These are phyloP conservation scores for Moniliophthora roreri DNA, from an alignment of 1,284 basidiomycete genomes.

Conservation along the genomic window DNA sequence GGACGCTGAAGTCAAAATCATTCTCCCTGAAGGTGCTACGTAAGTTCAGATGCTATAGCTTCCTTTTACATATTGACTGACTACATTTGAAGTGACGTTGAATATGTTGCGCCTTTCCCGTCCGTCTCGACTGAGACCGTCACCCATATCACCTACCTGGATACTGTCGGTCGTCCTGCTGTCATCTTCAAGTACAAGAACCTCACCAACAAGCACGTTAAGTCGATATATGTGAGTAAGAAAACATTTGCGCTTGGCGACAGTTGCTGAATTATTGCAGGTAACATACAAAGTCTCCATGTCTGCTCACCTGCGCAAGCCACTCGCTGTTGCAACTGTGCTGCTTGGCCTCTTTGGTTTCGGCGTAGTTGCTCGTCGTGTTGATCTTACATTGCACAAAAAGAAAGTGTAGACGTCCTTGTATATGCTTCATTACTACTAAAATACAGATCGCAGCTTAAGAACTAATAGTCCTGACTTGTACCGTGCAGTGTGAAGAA, in stretches of 20 bases:
- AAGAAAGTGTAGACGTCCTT: conserved; percentile 35
- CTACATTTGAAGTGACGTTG: conserved; percentile 62
- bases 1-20: conserved; percentile 76
- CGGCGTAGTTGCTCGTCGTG: conserved; percentile 58
- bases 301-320: conserved; percentile 81
- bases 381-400: conserved; percentile 65
- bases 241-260: conserved; percentile 9
- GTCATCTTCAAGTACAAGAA: conserved; percentile 74
- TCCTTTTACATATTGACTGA: conserved; percentile 2
- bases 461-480: background rate
- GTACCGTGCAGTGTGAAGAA: conserved; percentile 51
- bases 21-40: conserved; percentile 94
- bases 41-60: conserved; percentile 41
- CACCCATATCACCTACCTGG: conserved; percentile 86
- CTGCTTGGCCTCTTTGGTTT: conserved; percentile 67
- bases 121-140: conserved; percentile 59
- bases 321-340: conserved; percentile 68
- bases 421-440: background rate
- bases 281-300: conserved; percentile 83
- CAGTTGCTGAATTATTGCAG: conserved; percentile 39
- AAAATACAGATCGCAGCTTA: conserved; percentile 16
- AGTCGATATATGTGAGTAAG: conserved; percentile 67
- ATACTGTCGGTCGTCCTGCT: conserved; percentile 87
- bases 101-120: conserved; percentile 78
- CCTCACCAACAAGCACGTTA: conserved; percentile 79